Conservation (phyloP, 805 yeast species). For the Candida nemodendra region DNA sequence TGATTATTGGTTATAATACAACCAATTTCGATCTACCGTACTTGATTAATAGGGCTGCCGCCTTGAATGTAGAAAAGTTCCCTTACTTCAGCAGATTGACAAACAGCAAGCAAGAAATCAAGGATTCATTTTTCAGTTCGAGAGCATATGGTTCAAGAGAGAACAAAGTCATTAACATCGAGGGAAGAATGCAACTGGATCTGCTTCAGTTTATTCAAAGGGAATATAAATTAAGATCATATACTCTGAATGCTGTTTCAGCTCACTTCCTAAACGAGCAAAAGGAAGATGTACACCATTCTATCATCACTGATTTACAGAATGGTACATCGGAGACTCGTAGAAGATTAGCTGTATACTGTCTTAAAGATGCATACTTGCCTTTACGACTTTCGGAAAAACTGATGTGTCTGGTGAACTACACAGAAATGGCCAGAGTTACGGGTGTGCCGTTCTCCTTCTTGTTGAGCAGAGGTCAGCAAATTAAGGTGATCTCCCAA, state of each 20-base stretch:
- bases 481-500: conserved; percentile 95
- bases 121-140: conserved; percentile 82
- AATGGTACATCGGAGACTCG: conserved; percentile 91
- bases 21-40: conserved; percentile 96
- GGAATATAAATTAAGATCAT: conserved; percentile 91
- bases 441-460: conserved; percentile 97
- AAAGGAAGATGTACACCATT: conserved; percentile 97
- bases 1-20: conserved; percentile 93
- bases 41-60: conserved; percentile 79
- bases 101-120: conserved; percentile 69
- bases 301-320: conserved; percentile 91
- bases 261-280: conserved; percentile 93
- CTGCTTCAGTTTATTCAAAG: conserved; percentile 89
- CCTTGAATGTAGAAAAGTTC: conserved; percentile 62
- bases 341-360: conserved; percentile 92
- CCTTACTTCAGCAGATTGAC: conserved; percentile 84
- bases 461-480: conserved; percentile 90
- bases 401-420: conserved; percentile 93
- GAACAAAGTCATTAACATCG: conserved; percentile 85
- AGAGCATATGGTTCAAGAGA: conserved; percentile 97
- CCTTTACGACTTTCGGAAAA: conserved; percentile 88
- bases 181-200: conserved; percentile 95
- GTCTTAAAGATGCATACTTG: conserved; percentile 92
- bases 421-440: conserved; percentile 99
- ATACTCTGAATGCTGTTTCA: conserved; percentile 92